Conservation (phyloP, 805 yeast species). For the Candida piceae region DNA sequence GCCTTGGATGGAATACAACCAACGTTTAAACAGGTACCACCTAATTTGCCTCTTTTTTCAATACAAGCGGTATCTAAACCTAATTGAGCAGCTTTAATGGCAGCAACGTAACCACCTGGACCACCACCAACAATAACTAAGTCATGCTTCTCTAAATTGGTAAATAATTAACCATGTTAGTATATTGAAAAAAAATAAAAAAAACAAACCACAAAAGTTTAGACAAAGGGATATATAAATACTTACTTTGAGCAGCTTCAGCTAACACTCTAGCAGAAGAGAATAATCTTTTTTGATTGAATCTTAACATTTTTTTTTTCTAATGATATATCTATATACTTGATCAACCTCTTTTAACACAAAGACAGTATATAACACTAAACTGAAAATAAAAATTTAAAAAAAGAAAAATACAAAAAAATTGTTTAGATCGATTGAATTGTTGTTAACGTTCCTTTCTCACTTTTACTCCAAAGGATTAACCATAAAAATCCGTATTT, state of each 20-base stretch:
- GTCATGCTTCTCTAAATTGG: slow-evolving; percentile 55
- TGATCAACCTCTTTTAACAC: too few species aligned
- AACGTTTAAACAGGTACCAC: slow-evolving; percentile 98
- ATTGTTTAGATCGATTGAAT: too few species aligned
- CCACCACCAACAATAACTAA: slow-evolving; percentile 98
- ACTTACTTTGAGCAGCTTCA: slow-evolving; percentile 25
- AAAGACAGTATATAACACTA: too few species aligned
- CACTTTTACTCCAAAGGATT: too few species aligned
- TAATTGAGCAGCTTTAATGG: slow-evolving; percentile 96
- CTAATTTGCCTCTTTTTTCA: slow-evolving; percentile 93
- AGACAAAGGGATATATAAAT: not conserved
- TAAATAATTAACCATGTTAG: slow-evolving; percentile 8
- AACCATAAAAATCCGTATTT: too few species aligned
- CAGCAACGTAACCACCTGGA: slow-evolving; percentile 99
- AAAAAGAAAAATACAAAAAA: too few species aligned
- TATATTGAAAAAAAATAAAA: not conserved
- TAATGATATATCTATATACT: too few species aligned
- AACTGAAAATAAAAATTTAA: too few species aligned
- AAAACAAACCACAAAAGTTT: not conserved
- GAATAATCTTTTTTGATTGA: slow-evolving; percentile 26
- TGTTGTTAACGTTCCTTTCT: too few species aligned
- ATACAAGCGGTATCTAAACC: slow-evolving; percentile 94
- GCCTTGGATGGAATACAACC: slow-evolving; percentile 99
- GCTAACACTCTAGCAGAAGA: slow-evolving; percentile 26
- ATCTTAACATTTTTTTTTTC: slow-evolving; percentile 26